phyloP scores from a whole-genome alignment of 2,329 filamentous ascomycete species.

The Alternaria gansuensis region DNA sequence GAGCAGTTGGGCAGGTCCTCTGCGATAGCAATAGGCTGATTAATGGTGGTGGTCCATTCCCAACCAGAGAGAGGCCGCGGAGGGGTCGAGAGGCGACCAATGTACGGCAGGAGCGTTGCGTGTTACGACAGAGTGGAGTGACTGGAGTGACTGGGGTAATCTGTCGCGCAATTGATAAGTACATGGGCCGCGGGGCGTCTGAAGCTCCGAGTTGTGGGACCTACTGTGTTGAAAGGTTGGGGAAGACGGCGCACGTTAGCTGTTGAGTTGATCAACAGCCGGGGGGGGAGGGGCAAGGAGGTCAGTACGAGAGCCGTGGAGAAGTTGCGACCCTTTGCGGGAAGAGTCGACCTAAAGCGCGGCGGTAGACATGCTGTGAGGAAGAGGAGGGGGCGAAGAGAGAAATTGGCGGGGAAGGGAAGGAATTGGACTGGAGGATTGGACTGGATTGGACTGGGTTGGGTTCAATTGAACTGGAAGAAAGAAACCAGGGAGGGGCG shows the following conservation, averaged over 20 bases:
- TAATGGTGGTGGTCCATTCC: slow-evolving; percentile 22
- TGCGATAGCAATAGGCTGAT: slow-evolving; percentile 16
- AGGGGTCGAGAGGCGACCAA: slow-evolving; percentile 14
- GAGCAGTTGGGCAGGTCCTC: slow-evolving; percentile 12
- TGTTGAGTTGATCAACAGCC: slow-evolving; percentile 38
- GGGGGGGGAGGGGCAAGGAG: slow-evolving; percentile 18
- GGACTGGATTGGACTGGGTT: not conserved
- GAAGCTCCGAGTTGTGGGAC: slow-evolving; percentile 15
- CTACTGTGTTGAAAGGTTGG: slow-evolving; percentile 23
- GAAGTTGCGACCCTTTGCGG: slow-evolving; percentile 25
- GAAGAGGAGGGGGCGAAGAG: slow-evolving; percentile 14
- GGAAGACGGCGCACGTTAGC: slow-evolving; percentile 12
- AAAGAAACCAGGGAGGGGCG: slow-evolving; percentile 32
- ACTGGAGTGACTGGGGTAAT: slow-evolving; percentile 23
- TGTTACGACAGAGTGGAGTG: slow-evolving; percentile 27
- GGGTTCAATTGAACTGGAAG: slow-evolving; percentile 26
- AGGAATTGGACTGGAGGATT: slow-evolving; percentile 3
- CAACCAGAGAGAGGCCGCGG: slow-evolving; percentile 23
- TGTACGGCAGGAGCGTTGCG: slow-evolving; percentile 26
- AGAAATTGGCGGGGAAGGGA: not conserved
- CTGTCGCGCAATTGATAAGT: slow-evolving; percentile 31
- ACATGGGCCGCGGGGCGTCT: slow-evolving; percentile 6
- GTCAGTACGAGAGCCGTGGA: slow-evolving; percentile 23
- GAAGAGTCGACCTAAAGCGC: slow-evolving; percentile 39
- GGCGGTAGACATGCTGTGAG: slow-evolving; percentile 28